Evolutionary conservation across 2,329 filamentous ascomycete species (phyloP).

Genomic region (Xylariaceae sp.): DNA sequence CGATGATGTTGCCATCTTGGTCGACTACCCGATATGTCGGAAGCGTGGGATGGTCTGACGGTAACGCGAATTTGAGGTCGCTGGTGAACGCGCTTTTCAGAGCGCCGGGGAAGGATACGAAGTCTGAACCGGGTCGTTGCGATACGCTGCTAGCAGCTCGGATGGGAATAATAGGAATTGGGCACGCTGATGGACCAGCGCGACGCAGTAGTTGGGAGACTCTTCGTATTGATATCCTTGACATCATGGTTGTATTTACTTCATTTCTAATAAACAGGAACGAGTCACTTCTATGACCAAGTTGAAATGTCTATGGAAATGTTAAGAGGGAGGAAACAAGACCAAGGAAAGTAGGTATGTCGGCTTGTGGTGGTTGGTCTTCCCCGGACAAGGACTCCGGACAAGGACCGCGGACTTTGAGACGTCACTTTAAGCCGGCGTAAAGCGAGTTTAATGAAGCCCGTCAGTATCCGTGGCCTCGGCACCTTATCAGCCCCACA

Average conservation of each 20-base stretch:
- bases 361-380: slow-evolving; percentile 13
- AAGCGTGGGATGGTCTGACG: slow-evolving; percentile 67
- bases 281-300: not conserved
- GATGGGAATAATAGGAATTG: slow-evolving; percentile 12
- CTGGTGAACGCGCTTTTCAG: slow-evolving; percentile 89
- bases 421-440: slow-evolving; percentile 30
- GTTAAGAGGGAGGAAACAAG: not conserved
- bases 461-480: slow-evolving; percentile 18
- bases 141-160: slow-evolving; percentile 47
- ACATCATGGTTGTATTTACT: slow-evolving; percentile 22
- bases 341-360: slow-evolving; percentile 4
- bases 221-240: slow-evolving; percentile 22
- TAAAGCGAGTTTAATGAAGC: slow-evolving; percentile 24
- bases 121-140: slow-evolving; percentile 50
- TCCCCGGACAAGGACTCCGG: slow-evolving; percentile 7
- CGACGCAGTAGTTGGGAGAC: slow-evolving; percentile 18
- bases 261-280: slow-evolving; percentile 5
- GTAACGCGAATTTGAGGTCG: slow-evolving; percentile 68
- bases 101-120: slow-evolving; percentile 82
- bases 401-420: slow-evolving; percentile 14
- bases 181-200: slow-evolving; percentile 12
- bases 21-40: slow-evolving; percentile 90
- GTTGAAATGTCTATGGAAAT: not conserved
- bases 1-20: slow-evolving; percentile 78
- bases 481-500: slow-evolving; percentile 8